phyloP scores from a whole-genome alignment of 352 stramenopile genomes.

The Phytophthora cajani region DNA sequence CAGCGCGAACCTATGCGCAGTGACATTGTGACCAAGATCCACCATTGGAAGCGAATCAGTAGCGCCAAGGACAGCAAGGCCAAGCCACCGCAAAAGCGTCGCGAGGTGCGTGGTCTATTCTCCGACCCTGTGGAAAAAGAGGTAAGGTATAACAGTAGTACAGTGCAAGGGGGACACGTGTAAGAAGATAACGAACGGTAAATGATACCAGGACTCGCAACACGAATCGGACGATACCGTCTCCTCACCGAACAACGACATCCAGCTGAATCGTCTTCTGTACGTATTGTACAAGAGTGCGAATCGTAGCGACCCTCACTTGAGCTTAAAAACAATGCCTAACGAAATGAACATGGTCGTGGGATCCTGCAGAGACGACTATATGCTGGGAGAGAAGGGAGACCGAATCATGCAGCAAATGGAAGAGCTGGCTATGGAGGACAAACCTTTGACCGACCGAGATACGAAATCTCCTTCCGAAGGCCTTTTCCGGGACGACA shows the following conservation, averaged over 20 bases:
- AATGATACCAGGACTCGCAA: background rate
- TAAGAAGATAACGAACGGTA: background rate
- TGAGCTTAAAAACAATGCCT: no score
- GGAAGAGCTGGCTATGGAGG: conserved; percentile 42
- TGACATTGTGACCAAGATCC: conserved; percentile 32
- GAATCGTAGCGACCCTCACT: background rate
- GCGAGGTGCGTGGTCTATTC: conserved; percentile 11
- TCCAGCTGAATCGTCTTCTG: conserved; percentile 54
- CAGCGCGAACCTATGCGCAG: conserved; percentile 5
- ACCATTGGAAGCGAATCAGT: conserved; percentile 23
- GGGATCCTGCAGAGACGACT: conserved; percentile 44
- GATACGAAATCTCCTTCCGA: background rate
- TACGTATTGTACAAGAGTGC: conserved; percentile 14
- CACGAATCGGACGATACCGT: conserved; percentile 1
- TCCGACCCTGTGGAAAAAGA: conserved; percentile 7
- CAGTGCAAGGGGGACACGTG: background rate
- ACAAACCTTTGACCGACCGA: background rate
- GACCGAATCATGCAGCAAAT: conserved; percentile 60
- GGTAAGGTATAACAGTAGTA: background rate
- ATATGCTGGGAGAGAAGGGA: conserved; percentile 53
- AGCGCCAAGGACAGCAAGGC: conserved; percentile 9
- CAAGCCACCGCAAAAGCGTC: conserved; percentile 12
- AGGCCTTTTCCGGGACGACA: background rate
- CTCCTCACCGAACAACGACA: conserved; percentile 16
- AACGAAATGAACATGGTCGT: background rate